These are phyloP conservation scores for Astragalus glycyphyllos DNA, from an alignment of 306 rosid species.

Conservation along the genomic window DNA sequence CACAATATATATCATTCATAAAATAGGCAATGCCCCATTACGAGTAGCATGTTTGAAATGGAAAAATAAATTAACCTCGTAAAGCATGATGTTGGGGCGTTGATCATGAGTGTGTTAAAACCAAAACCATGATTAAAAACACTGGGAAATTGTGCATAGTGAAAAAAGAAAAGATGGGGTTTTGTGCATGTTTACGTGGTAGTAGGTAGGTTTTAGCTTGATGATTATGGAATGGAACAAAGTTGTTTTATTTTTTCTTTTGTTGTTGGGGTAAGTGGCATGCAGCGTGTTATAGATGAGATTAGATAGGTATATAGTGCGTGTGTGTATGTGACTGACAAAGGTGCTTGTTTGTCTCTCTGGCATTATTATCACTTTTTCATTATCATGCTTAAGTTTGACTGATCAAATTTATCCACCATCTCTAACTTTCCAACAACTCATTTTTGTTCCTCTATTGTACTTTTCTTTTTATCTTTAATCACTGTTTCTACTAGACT, in stretches of 20 bases:
- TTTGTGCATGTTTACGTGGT: constrained; percentile 28
- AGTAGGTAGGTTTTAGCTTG: constrained; percentile 35
- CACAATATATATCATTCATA: too few species aligned
- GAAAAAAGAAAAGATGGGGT: constrained; percentile 24
- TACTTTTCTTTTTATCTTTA: constrained; percentile 37
- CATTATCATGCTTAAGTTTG: constrained; percentile 54
- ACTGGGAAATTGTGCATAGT: constrained; percentile 33
- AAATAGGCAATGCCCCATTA: too few species aligned
- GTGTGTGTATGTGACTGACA: constrained; percentile 53
- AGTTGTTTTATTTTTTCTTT: background rate
- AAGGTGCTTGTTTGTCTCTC: constrained; percentile 65
- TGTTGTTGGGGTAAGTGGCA: constrained; percentile 39
- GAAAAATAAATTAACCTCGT: too few species aligned
- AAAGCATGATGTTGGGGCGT: background rate
- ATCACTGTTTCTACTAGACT: constrained; percentile 45
- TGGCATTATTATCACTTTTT: constrained; percentile 48
- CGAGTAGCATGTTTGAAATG: too few species aligned
- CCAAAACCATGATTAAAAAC: background rate
- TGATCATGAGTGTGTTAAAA: background rate
- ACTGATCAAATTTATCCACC: constrained; percentile 43
- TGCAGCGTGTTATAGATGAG: constrained; percentile 22
- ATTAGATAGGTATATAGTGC: constrained; percentile 28
- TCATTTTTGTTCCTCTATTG: constrained; percentile 61
- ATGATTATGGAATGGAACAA: constrained; percentile 37
- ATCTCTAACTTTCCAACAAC: constrained; percentile 53